phyloP scores from a whole-genome alignment of 2,329 filamentous ascomycete species.

The Penicillium rolfsii region DNA sequence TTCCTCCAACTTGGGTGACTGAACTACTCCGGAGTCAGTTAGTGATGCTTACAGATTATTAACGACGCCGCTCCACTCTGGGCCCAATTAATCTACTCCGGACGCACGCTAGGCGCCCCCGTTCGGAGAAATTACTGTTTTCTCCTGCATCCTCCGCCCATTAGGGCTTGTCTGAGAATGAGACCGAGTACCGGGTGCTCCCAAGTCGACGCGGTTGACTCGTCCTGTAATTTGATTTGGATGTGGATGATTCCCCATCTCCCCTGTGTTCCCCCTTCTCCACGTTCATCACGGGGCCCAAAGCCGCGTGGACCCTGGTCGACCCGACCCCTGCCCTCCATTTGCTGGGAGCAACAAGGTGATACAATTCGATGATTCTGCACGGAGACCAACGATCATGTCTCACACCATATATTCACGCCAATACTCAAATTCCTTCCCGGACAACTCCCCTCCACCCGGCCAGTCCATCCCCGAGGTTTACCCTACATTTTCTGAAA shows the following conservation, averaged over 20 bases:
- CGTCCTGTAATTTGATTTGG: no score
- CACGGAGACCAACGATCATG: background rate
- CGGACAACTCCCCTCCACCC: no score
- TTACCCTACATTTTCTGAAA: background rate
- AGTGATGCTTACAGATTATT: no score
- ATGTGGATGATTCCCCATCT: background rate
- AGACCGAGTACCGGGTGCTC: no score
- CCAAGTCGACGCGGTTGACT: no score
- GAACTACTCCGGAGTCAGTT: no score
- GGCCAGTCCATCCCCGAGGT: background rate
- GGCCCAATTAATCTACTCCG: background rate
- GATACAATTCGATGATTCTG: no score
- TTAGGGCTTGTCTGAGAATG: constrained; percentile 13
- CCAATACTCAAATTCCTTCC: background rate
- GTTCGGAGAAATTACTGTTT: constrained; percentile 9
- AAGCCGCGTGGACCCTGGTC: constrained; percentile 4
- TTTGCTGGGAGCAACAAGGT: no score
- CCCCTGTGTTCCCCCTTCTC: background rate
- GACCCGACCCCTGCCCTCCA: background rate
- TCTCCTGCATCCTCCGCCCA: background rate
- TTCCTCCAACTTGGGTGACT: no score
- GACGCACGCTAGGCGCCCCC: background rate
- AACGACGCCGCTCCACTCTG: background rate
- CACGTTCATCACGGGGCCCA: constrained; percentile 9
- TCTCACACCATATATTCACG: background rate